Percentiles rank a stretch among this genome's conserved stretches.
Conservation (phyloP, 148 eudicot genomes). For the Nepenthes mirabilis region DNA sequence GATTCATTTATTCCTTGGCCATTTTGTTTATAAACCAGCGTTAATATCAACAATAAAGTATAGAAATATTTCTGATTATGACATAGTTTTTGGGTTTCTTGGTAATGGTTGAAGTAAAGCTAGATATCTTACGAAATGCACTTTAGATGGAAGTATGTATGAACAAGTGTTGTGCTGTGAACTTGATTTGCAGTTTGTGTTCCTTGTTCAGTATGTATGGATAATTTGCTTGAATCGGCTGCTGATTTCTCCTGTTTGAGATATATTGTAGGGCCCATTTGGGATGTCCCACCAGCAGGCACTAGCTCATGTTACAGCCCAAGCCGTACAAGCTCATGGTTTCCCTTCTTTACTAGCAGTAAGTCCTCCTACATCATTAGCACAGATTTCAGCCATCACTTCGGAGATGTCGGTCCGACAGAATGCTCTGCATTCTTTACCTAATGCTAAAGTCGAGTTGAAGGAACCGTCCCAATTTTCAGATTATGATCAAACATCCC, state of each 20-base stretch:
- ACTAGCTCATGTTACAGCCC: slow-evolving; percentile 43
- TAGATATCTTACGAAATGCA: too few species aligned
- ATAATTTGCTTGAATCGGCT: background rate
- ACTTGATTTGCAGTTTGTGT: too few species aligned
- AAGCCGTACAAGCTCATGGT: slow-evolving; percentile 39
- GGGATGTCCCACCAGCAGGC: slow-evolving; percentile 61
- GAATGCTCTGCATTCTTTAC: slow-evolving; percentile 23
- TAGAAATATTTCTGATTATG: too few species aligned
- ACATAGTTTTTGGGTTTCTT: too few species aligned
- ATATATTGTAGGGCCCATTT: slow-evolving; percentile 32
- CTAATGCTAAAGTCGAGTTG: slow-evolving; percentile 11
- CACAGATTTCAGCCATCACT: slow-evolving; percentile 14
- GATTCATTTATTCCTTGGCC: too few species aligned
- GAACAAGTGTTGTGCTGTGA: too few species aligned
- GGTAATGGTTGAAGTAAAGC: too few species aligned
- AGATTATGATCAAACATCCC: slow-evolving; percentile 14
- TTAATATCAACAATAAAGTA: too few species aligned
- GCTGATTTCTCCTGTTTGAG: slow-evolving; percentile 4
- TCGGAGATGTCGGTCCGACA: slow-evolving; percentile 10
- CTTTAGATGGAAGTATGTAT: too few species aligned
- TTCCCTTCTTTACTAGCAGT: background rate
- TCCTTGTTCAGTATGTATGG: too few species aligned
- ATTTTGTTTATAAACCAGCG: too few species aligned
- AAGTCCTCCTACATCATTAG: slow-evolving; percentile 3
- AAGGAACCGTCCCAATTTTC: slow-evolving; percentile 16